Conservation (phyloP, 805 yeast genomes). For the Sugiyamaella chiloensis region DNA sequence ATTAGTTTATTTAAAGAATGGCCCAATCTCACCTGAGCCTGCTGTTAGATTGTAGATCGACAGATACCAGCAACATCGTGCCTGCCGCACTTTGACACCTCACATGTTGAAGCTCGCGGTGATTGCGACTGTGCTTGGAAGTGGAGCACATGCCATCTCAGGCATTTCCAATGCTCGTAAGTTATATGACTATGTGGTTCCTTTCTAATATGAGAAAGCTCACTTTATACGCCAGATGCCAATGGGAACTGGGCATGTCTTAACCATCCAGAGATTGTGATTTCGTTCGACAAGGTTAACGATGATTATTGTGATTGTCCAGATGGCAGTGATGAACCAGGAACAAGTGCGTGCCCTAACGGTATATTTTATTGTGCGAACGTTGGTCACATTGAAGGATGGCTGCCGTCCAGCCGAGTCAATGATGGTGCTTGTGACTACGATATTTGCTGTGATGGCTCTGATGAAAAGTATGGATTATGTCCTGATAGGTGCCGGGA, state of each 20-base stretch:
- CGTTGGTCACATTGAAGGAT: slow-evolving; percentile 60
- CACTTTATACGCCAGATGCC: slow-evolving; percentile 47
- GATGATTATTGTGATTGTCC: slow-evolving; percentile 96
- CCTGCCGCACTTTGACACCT: slow-evolving; percentile 1
- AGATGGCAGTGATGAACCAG: slow-evolving; percentile 97
- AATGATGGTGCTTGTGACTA: slow-evolving; percentile 93
- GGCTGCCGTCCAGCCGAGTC: slow-evolving; percentile 63
- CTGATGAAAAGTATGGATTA: slow-evolving; percentile 63
- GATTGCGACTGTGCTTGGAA: not conserved
- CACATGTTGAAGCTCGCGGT: not conserved
- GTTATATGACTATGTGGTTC: not conserved
- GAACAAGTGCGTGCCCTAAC: slow-evolving; percentile 73
- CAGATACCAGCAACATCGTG: too few relatives aligned
- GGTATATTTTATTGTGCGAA: slow-evolving; percentile 73
- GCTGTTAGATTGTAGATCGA: too few relatives aligned
- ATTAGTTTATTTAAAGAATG: too few relatives aligned
- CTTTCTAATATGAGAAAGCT: slow-evolving; percentile 13
- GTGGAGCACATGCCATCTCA: not conserved
- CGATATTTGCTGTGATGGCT: slow-evolving; percentile 87
- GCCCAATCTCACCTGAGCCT: too few relatives aligned
- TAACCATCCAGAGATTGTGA: slow-evolving; percentile 56
- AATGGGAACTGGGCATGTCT: slow-evolving; percentile 69
- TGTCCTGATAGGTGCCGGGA: slow-evolving; percentile 59
- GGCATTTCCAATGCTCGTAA: not conserved
- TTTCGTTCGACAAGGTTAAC: slow-evolving; percentile 64